Conservation (phyloP, 2,329 filamentous ascomycete species). For the Aureobasidium melanogenum region DNA sequence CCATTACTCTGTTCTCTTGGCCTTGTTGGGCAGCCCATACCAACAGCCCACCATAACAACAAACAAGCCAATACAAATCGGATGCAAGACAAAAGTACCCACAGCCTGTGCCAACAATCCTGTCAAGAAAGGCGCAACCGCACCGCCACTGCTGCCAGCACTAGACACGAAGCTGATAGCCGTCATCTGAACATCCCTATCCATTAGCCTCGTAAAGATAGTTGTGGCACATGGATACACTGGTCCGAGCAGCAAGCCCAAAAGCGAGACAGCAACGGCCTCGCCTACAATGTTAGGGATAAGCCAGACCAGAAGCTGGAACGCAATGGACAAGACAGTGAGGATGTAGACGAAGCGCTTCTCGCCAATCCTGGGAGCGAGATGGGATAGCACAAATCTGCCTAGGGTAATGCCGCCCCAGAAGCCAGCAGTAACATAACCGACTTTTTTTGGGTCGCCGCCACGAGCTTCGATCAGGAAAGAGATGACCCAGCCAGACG, state of each 20-base stretch:
- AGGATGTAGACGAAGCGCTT: conserved; percentile 58
- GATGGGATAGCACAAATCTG: conserved; percentile 60
- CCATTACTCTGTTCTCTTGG: conserved; percentile 51
- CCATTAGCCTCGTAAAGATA: conserved; percentile 54
- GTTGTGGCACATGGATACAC: conserved; percentile 66
- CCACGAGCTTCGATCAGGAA: conserved; percentile 67
- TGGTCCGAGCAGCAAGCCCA: conserved; percentile 69
- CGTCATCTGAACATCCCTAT: conserved; percentile 50
- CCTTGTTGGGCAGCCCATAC: conserved; percentile 47
- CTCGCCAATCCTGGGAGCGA: conserved; percentile 61
- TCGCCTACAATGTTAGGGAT: conserved; percentile 61
- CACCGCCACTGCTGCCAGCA: conserved; percentile 61
- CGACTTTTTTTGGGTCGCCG: conserved; percentile 61
- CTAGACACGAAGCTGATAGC: conserved; percentile 60
- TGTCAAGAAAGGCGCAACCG: conserved; percentile 57
- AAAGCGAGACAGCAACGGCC: conserved; percentile 44
- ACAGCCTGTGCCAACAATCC: conserved; percentile 53
- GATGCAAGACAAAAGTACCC: conserved; percentile 56
- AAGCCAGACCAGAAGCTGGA: conserved; percentile 71
- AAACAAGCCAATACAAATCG: conserved; percentile 59
- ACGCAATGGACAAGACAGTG: conserved; percentile 51
- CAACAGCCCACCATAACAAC: conserved; percentile 57
- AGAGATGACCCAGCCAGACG: conserved; percentile 79
- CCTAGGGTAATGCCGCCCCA: conserved; percentile 43
- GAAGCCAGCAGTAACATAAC: conserved; percentile 67